phyloP scores from a whole-genome alignment of 257 asterid species.

The Parsonsia alboflavescens region DNA sequence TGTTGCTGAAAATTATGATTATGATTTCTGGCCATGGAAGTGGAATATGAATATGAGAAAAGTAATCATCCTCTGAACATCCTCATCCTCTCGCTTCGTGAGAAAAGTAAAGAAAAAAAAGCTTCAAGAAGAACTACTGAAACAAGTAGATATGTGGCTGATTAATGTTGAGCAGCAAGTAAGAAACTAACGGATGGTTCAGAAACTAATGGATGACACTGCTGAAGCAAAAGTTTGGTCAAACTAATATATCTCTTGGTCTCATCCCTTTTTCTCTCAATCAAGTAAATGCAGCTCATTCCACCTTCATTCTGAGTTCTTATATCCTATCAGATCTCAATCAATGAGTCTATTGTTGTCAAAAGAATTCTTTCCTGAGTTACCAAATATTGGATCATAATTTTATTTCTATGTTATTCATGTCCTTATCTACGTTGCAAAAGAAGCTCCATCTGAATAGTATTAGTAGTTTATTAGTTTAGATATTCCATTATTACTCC shows the following conservation, averaged over 20 bases:
- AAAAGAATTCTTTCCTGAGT: neutral
- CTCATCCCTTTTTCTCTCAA: neutral
- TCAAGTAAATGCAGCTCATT: neutral
- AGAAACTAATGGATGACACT: constrained; percentile 92
- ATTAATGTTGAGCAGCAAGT: constrained; percentile 95
- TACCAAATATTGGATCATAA: neutral
- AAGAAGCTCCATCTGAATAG: neutral
- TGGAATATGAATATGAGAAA: too few relatives aligned
- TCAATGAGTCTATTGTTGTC: neutral
- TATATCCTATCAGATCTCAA: neutral
- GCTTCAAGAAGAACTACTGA: constrained; percentile 75
- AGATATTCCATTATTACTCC: neutral
- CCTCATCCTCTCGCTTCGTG: too few relatives aligned
- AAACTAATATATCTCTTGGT: neutral
- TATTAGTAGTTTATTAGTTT: neutral
- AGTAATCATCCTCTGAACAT: too few relatives aligned
- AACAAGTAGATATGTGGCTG: constrained; percentile 87
- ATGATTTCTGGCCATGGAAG: too few relatives aligned
- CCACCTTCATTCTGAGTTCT: neutral
- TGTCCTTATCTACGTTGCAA: neutral
- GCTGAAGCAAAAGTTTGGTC: constrained; percentile 98
- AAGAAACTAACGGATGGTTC: constrained; percentile 92
- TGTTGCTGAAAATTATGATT: neutral
- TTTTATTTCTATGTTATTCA: too few relatives aligned
- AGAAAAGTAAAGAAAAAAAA: constrained; percentile 84